Conservation (phyloP, 495 filamentous ascomycete genomes). For the Chaetomium fimeti region DNA sequence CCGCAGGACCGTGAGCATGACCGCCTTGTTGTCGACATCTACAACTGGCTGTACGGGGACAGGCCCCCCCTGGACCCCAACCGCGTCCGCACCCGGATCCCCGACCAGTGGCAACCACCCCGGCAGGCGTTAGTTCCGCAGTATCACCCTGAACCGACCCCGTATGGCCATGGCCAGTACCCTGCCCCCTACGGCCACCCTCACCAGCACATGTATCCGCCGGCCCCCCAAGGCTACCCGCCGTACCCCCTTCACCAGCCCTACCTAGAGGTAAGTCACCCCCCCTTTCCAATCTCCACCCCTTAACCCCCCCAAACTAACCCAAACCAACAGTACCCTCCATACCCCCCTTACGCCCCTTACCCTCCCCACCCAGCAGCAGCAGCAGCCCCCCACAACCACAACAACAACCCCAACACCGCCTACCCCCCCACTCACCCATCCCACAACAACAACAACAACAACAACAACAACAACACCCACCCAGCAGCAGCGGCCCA, state of each 20-base stretch:
- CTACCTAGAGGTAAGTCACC: slow-evolving; percentile 3
- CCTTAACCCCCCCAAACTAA: not conserved
- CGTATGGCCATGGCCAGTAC: not conserved
- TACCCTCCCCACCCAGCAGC: not conserved
- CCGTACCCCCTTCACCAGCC: slow-evolving; percentile 7
- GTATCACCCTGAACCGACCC: not conserved
- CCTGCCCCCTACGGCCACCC: not conserved
- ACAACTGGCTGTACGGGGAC: slow-evolving; percentile 2
- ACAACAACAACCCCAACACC: not conserved
- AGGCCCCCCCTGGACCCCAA: not conserved
- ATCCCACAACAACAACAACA: not conserved
- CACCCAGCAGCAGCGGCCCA: not conserved
- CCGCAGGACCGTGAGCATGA: not conserved
- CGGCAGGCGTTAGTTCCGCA: not conserved
- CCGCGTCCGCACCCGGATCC: slow-evolving; percentile 5
- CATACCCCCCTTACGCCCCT: slow-evolving; percentile 6
- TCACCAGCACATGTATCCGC: not conserved
- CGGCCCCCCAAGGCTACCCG: slow-evolving; percentile 6
- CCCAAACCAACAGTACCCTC: not conserved
- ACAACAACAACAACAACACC: not conserved
- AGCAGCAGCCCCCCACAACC: no score
- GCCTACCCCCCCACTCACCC: not conserved
- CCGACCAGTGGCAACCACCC: slow-evolving; percentile 3
- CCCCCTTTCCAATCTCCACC: not conserved
- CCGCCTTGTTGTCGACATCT: slow-evolving; percentile 5